A percentile compares a stretch with the other conserved stretches of the same genome.
These are phyloP conservation scores for Conticribra guillardii DNA, from an alignment of 108 stramenopile genomes.

Conservation along the genomic window DNA sequence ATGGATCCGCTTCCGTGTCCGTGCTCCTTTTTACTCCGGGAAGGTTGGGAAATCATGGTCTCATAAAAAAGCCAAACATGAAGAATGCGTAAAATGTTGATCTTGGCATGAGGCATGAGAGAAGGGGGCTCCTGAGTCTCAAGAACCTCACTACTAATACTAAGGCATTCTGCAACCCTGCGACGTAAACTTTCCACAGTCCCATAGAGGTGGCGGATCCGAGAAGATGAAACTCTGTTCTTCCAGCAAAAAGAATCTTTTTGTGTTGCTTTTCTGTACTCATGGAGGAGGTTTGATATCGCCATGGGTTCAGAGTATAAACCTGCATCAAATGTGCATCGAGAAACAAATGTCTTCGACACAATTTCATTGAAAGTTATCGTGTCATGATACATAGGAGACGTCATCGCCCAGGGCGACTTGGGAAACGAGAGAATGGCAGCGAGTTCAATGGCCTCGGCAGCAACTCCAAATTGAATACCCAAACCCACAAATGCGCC, in stretches of 20 bases:
- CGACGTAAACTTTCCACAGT: constrained; percentile 59
- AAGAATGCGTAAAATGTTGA: constrained; percentile 64
- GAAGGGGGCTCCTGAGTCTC: constrained; percentile 57
- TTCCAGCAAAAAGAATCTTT: constrained; percentile 49
- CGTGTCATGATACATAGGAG: constrained; percentile 65
- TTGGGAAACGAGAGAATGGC: constrained; percentile 75
- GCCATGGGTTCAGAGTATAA: constrained; percentile 81
- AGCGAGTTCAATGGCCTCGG: constrained; percentile 84
- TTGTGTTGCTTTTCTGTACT: constrained; percentile 40
- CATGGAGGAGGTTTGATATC: constrained; percentile 74
- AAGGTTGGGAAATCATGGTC: constrained; percentile 37
- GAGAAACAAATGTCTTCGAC: constrained; percentile 58
- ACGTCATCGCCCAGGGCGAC: constrained; percentile 80
- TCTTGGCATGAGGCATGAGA: constrained; percentile 61
- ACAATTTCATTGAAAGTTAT: constrained; percentile 56
- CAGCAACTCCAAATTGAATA: constrained; percentile 84
- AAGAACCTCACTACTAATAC: constrained; percentile 39
- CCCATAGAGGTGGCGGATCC: constrained; percentile 56
- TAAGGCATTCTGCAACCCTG: constrained; percentile 67
- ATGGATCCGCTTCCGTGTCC: constrained; percentile 32
- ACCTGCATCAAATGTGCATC: constrained; percentile 75
- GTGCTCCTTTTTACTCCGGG: constrained; percentile 15
- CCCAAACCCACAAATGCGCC: constrained; percentile 84
- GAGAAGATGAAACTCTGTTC: constrained; percentile 44
- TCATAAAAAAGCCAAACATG: constrained; percentile 82